Base-by-base conservation (phyloP, 2,329 filamentous ascomycete genomes). In the Drechslerella coelobrocha region DNA sequence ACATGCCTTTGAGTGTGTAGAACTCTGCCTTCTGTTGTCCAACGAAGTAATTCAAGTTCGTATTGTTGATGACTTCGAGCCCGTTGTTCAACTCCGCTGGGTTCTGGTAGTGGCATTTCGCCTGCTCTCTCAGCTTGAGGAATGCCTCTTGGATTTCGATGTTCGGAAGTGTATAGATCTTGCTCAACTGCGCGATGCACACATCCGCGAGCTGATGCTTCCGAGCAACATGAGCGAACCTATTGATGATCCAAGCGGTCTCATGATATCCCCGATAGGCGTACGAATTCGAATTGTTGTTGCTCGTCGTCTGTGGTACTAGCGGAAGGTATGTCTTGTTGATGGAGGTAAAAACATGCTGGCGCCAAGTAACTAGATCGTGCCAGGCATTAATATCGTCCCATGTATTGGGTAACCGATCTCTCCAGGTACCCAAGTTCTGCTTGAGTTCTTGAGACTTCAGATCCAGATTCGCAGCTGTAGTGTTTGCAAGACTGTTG, bases 81-180 rank as follows among this genome's bases (percentile, higher is more conserved):
- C 94, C 94, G 77, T 88, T 96, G 57, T 88, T 93, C 59, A 99
- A 85, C 80, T 99, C 94, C 37, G 90, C 89, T 0, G 89, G 88
- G 76, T 97, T 97, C 80, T 97, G 92, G 78, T 97, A 99, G 78
- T 99, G 94, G 75, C 94, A 99, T 78, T 97, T 97, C 45, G 94
- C 94, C 80, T 99, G 94, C 80, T 99, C 95, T n/a, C 95, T 85
- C 56, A 99, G 81, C 81, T 99, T 99, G 72, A 99, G 81, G 83
- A 99, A 99, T 0, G 94, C 94, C 79, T 99, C 94, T 78, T 99
- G 95, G 50, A 99, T 99, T 81, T 99, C 94, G 47, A 99, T 99
- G 78, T 99, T 99, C 0, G 94, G 94, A 4, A 99, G 84, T 0
- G 94, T 99, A 79, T 99, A 99, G 78, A 99, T 99, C 73, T 93